phyloP scores from a whole-genome alignment of 1,139 yeast species.

The Suhomyces wounanorum region DNA sequence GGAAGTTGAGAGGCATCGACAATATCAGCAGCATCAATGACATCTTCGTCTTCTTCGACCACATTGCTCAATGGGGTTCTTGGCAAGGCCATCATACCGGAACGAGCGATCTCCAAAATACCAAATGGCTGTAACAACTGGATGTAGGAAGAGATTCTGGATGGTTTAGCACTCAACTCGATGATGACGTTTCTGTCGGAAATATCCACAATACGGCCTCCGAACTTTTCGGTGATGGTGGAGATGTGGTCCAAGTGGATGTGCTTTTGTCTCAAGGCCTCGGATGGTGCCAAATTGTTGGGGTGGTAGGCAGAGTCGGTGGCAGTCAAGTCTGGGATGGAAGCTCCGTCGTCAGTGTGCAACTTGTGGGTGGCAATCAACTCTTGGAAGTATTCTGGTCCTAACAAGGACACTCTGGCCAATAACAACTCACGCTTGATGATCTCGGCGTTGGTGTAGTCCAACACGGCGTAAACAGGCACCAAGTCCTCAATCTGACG shows the following conservation, averaged over 20 bases:
- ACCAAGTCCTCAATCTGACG: constrained; percentile 97
- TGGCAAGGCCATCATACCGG: constrained; percentile 98
- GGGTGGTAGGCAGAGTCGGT: constrained; percentile 75
- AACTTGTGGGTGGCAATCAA: constrained; percentile 83
- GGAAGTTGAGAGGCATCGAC: constrained; percentile 86
- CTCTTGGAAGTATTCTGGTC: constrained; percentile 97
- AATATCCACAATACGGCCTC: constrained; percentile 90
- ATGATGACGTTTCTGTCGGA: constrained; percentile 93
- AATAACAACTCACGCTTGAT: constrained; percentile 87
- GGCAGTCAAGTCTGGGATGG: constrained; percentile 51
- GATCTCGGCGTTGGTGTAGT: constrained; percentile 87
- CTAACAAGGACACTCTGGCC: constrained; percentile 89
- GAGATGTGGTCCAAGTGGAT: constrained; percentile 83
- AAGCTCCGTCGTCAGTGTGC: constrained; percentile 38
- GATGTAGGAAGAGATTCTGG: constrained; percentile 81
- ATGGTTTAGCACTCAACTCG: constrained; percentile 92
- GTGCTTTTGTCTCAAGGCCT: constrained; percentile 92
- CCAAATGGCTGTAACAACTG: constrained; percentile 94
- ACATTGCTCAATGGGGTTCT: constrained; percentile 76
- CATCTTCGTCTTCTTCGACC: constrained; percentile 46
- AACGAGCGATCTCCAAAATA: constrained; percentile 90
- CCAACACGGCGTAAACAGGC: constrained; percentile 97
- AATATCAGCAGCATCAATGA: constrained; percentile 64
- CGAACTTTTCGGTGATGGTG: constrained; percentile 79
- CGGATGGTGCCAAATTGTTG: constrained; percentile 84